Conservation (phyloP, 2,329 filamentous ascomycete species). For the Chalara sp. region DNA sequence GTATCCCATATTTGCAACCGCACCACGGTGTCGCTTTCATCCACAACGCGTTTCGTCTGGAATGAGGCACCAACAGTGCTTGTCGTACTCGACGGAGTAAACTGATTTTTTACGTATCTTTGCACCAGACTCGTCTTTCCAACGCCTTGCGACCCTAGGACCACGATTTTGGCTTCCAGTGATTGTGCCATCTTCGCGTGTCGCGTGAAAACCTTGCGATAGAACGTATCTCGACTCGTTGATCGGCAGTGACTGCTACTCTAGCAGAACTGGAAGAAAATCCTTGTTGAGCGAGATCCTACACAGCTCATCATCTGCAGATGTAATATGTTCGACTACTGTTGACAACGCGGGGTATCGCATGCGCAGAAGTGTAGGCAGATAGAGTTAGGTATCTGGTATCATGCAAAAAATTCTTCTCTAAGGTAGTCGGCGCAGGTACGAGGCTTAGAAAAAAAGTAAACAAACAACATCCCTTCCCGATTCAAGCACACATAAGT, state of each 20-base stretch:
- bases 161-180: slow-evolving; percentile 78
- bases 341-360: too few species aligned
- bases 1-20: slow-evolving; percentile 97
- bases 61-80: slow-evolving; percentile 78
- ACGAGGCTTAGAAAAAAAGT: too few species aligned
- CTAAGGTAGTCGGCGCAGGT: too few species aligned
- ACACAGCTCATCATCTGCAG: too few species aligned
- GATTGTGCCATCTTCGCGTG: slow-evolving; percentile 34
- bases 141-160: slow-evolving; percentile 72
- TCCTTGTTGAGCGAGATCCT: neutral
- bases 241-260: neutral
- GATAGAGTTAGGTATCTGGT: too few species aligned
- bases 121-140: slow-evolving; percentile 74
- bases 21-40: slow-evolving; percentile 81
- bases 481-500: too few species aligned
- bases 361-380: too few species aligned
- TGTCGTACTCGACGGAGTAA: slow-evolving; percentile 24
- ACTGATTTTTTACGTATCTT: slow-evolving; percentile 45
- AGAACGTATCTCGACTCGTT: neutral
- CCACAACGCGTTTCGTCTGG: slow-evolving; percentile 71
- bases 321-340: too few species aligned
- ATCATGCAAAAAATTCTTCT: too few species aligned
- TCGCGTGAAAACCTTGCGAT: neutral
- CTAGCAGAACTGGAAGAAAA: neutral
- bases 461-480: too few species aligned